Base-by-base conservation (phyloP, 495 filamentous ascomycete genomes). In the Penicillium flavigenum region DNA sequence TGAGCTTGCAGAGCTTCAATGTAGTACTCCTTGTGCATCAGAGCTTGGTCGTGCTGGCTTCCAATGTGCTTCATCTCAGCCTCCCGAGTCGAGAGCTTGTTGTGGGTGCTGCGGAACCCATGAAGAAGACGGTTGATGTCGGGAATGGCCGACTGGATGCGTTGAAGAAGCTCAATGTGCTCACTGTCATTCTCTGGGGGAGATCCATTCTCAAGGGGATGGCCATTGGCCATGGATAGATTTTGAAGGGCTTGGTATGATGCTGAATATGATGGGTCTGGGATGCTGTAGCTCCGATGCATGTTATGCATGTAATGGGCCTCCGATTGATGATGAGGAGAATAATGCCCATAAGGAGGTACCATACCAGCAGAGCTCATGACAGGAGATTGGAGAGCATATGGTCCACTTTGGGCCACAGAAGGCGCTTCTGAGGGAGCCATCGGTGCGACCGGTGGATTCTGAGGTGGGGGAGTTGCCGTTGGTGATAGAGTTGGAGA, bases 11-110 rank as follows among this genome's bases (percentile, higher is more conserved):
- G 58, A 7, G 76, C 75, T 58, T 80, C 79, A 22, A 85, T 79
- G 44, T 82, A 79, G 55, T 73, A 78, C 11, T 83, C 79, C 51
- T 82, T 81, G 57, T 77, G 77, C 69, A 76, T 72, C 29, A 77
- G 52, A 2, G 75, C 73, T 47, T 77, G 74, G 32, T 77, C 76
- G 57, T 79, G 74, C 47, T 81, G 78, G 17, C 60, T 72, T 55
- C 76, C 71, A 47, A 79, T 70, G 10, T 79, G 74, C 51, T 75
- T 76, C 32, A 79, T 73, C 49, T 78, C 74, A 11, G 71, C 68
- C 45, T 82, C 78, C 9, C 78, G 71, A 31, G 67, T 66, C 3
- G 69, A 68, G 19, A 82, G 64, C 47, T 72, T 72, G 53, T 65
- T 72, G 36, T 77, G 75, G 3, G 76, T 79, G 45, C 70, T 72